Conservation (phyloP, 352 stramenopile species). For the Phytophthora sojae region DNA sequence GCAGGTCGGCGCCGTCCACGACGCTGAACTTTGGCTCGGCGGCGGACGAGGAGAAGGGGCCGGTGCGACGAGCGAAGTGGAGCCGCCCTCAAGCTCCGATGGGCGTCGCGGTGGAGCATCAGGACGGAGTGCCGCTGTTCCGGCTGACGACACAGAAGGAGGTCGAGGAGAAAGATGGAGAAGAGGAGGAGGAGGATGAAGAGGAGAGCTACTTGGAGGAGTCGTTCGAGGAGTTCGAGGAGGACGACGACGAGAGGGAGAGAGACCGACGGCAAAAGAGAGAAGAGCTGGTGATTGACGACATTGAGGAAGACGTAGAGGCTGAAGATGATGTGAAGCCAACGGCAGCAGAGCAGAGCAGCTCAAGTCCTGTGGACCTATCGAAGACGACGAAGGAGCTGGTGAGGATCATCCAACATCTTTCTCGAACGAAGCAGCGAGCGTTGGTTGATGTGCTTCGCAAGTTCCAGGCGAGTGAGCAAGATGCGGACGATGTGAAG, state of each 20-base stretch:
- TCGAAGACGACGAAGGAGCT: constrained; percentile 69
- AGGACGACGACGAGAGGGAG: constrained; percentile 28
- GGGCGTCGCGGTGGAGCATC: constrained; percentile 47
- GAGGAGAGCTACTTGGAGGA: constrained; percentile 83
- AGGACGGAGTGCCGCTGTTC: constrained; percentile 44
- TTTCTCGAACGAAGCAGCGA: constrained; percentile 74
- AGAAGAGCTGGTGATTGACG: constrained; percentile 40
- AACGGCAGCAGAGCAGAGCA: background rate
- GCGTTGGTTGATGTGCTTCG: constrained; percentile 67
- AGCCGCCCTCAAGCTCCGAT: constrained; percentile 52
- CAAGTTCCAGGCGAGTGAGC: constrained; percentile 65
- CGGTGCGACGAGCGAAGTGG: constrained; percentile 60
- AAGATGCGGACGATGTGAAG: constrained; percentile 60
- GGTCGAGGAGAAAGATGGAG: constrained; percentile 14
- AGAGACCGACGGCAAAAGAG: background rate
- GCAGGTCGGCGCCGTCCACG: constrained; percentile 54
- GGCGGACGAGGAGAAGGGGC: constrained; percentile 17
- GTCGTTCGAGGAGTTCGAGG: constrained; percentile 87
- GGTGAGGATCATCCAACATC: constrained; percentile 70
- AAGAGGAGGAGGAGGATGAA: constrained; percentile 30
- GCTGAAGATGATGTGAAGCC: background rate
- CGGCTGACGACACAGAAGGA: constrained; percentile 34
- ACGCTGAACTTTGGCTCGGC: constrained; percentile 35
- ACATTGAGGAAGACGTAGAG: constrained; percentile 38
- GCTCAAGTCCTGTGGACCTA: constrained; percentile 19